Conservation (phyloP, 169 alveolate species). For the Cryptosporidium bovis region DNA sequence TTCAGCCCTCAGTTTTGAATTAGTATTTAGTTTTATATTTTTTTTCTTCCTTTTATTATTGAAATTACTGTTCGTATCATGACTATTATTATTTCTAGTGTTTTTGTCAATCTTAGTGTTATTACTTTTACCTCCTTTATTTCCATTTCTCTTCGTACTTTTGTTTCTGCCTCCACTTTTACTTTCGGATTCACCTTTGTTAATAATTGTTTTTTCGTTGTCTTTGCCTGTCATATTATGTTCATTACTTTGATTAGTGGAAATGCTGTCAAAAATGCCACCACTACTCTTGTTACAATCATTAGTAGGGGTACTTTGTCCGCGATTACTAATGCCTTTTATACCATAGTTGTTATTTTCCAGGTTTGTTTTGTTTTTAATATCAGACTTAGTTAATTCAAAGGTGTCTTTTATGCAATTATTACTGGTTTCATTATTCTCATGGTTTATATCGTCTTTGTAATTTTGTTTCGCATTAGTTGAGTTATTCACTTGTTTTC, state of each 20-base stretch:
- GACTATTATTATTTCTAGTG: background rate
- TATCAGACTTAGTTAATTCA: background rate
- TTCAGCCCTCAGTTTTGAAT: background rate
- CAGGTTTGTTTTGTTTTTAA: background rate
- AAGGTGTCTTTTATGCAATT: background rate
- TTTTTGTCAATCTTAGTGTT: background rate
- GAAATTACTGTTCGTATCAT: background rate
- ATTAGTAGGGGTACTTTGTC: too few species aligned
- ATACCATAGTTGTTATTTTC: too few species aligned
- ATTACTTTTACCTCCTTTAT: background rate
- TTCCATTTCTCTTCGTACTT: background rate
- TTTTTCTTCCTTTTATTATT: background rate
- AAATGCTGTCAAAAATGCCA: background rate
- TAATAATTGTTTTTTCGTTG: too few species aligned
- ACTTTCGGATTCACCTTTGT: too few species aligned
- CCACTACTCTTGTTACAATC: background rate
- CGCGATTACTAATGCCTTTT: background rate
- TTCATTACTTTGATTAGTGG: background rate
- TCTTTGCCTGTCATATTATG: too few species aligned
- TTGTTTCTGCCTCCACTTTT: background rate
- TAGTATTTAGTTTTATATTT: background rate
- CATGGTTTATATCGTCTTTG: background rate
- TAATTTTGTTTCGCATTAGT: background rate
- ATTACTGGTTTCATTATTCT: background rate
- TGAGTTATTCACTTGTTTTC: background rate